These are phyloP conservation scores for Talaromyces rugulosus DNA, from an alignment of 2,329 filamentous ascomycete genomes.

Conservation along the genomic window DNA sequence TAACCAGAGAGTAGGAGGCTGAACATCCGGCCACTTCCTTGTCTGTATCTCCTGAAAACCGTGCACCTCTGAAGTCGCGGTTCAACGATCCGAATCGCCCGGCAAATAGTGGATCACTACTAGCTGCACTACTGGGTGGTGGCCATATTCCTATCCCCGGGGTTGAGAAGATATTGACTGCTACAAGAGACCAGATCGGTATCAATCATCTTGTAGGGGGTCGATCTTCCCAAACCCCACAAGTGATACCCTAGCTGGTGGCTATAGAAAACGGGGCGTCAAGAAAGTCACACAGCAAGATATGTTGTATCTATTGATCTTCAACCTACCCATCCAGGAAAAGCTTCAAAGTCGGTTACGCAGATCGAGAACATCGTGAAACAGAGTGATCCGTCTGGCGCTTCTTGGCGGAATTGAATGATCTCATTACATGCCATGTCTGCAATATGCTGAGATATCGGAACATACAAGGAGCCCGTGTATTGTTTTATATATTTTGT, in stretches of 20 bases:
- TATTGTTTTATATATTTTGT: no score
- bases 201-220: background rate
- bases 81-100: slow-evolving; percentile 2
- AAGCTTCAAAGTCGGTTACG: slow-evolving; percentile 29
- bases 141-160: background rate
- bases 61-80: background rate
- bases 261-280: background rate
- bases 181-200: background rate
- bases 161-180: background rate
- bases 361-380: background rate
- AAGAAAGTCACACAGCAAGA: slow-evolving; percentile 27
- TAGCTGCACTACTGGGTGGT: background rate
- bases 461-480: no score
- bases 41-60: background rate
- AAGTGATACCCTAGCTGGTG: slow-evolving; percentile 12
- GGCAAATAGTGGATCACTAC: background rate
- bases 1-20: background rate
- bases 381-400: background rate
- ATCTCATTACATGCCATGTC: no score
- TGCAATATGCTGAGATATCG: no score
- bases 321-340: slow-evolving; percentile 46
- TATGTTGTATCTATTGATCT: slow-evolving; percentile 50
- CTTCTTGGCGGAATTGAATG: no score
- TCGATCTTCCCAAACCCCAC: background rate
- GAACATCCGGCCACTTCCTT: background rate